Evolutionary conservation across 306 rosid species (phyloP).

Genomic region (Clitoria ternatea): DNA sequence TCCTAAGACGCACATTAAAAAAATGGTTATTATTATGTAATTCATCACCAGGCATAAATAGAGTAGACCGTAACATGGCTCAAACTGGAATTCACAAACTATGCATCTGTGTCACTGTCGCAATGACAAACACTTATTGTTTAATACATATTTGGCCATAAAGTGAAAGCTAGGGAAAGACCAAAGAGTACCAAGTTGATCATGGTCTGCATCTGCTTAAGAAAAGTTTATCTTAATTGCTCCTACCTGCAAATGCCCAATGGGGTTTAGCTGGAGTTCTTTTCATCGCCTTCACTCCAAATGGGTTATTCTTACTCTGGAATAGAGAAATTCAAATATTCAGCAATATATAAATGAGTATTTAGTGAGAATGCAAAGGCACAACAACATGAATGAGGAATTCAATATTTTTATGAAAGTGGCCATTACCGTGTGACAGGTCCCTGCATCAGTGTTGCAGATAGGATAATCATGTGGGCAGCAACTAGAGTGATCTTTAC

Average conservation of each 20-base stretch:
- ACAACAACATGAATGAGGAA: background rate
- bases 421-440: slow-evolving; percentile 48
- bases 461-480: slow-evolving; percentile 71
- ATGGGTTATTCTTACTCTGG: slow-evolving; percentile 59
- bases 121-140: background rate
- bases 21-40: slow-evolving; percentile 32
- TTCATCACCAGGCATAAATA: slow-evolving; percentile 19
- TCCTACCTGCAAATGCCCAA: slow-evolving; percentile 38
- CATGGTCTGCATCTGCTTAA: slow-evolving; percentile 17
- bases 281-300: slow-evolving; percentile 73
- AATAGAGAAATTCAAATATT: slow-evolving; percentile 14
- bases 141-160: too few relatives aligned
- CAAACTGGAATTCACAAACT: background rate
- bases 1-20: too few relatives aligned
- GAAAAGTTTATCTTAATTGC: slow-evolving; percentile 35
- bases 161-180: background rate
- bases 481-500: slow-evolving; percentile 65
- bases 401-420: background rate
- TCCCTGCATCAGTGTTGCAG: slow-evolving; percentile 48
- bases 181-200: background rate
- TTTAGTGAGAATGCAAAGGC: background rate
- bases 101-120: slow-evolving; percentile 10
- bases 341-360: background rate
- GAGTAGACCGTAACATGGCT: too few relatives aligned
- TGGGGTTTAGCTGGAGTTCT: slow-evolving; percentile 55